Conservation (phyloP, 2,329 filamentous ascomycete species). For the Xenosphaeropsis pyriputrescens region DNA sequence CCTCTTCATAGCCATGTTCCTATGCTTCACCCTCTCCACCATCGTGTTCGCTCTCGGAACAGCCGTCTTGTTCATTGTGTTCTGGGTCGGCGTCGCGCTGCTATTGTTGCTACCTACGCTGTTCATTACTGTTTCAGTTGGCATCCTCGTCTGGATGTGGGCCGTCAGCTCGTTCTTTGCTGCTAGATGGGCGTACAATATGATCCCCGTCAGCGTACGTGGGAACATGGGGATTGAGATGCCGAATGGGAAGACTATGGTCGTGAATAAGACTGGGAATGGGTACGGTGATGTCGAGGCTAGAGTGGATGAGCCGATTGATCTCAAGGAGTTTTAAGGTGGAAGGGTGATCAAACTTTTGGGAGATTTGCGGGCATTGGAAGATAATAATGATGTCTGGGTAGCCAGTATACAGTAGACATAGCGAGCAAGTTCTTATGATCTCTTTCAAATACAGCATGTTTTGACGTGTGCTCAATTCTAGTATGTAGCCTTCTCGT, state of each 20-base stretch:
- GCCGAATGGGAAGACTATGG: constrained; percentile 9
- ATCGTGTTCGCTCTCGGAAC: constrained; percentile 45
- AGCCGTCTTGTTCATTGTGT: constrained; percentile 50
- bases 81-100: constrained; percentile 52
- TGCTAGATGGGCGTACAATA: constrained; percentile 29
- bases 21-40: constrained; percentile 47
- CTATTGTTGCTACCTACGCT: constrained; percentile 55
- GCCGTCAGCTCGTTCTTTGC: constrained; percentile 42
- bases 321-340: no score
- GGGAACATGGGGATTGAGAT: constrained; percentile 7
- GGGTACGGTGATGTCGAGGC: constrained; percentile 5
- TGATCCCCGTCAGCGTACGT: constrained; percentile 10
- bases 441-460: no score
- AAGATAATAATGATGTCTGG: no score
- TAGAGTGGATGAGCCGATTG: constrained; percentile 2
- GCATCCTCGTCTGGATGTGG: constrained; percentile 53
- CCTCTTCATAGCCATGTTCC: constrained; percentile 54
- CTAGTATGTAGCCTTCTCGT: no score
- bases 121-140: constrained; percentile 47
- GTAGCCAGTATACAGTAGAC: no score
- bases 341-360: no score
- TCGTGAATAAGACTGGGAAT: constrained; percentile 10
- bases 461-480: no score
- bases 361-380: no score
- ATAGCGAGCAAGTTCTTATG: no score